These are phyloP conservation scores for Amesomyces nigricolor DNA, from an alignment of 2,329 filamentous ascomycete genomes.

Conservation along the genomic window DNA sequence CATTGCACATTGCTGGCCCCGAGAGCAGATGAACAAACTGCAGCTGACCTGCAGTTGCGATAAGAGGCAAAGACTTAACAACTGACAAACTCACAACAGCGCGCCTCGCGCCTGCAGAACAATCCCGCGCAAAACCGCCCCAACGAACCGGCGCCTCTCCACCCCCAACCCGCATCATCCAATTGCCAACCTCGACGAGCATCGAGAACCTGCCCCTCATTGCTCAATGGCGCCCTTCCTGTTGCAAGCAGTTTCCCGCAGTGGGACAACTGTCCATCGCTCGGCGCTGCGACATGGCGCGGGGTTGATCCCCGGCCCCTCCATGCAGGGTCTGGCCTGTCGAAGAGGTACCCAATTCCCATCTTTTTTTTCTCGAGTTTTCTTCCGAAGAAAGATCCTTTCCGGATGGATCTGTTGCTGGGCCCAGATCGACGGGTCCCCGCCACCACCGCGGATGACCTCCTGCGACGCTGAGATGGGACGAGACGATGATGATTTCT, in stretches of 20 bases:
- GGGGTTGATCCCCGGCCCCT: conserved; percentile 5
- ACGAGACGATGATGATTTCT: no score
- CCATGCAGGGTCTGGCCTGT: conserved; percentile 7
- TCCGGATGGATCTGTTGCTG: not conserved
- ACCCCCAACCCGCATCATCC: not conserved
- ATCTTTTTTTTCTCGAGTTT: not conserved
- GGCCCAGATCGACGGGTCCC: no score
- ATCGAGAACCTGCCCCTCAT: not conserved
- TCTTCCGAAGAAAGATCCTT: not conserved
- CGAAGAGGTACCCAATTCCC: conserved; percentile 12
- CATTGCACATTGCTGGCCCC: not conserved
- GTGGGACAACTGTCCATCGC: conserved; percentile 15
- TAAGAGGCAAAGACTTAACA: not conserved
- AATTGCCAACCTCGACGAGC: not conserved
- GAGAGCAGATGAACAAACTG: not conserved
- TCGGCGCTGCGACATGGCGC: conserved; percentile 13
- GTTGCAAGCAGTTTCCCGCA: conserved; percentile 15
- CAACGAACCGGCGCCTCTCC: not conserved
- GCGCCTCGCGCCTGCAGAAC: not conserved
- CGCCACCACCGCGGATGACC: no score
- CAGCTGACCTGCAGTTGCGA: no score
- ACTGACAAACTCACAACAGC: not conserved
- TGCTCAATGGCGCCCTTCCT: conserved; percentile 18
- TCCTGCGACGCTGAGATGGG: not conserved
- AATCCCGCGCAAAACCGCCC: not conserved